These are phyloP conservation scores for Alternaria burnsii DNA, from an alignment of 2,329 filamentous ascomycete genomes.

Conservation along the genomic window DNA sequence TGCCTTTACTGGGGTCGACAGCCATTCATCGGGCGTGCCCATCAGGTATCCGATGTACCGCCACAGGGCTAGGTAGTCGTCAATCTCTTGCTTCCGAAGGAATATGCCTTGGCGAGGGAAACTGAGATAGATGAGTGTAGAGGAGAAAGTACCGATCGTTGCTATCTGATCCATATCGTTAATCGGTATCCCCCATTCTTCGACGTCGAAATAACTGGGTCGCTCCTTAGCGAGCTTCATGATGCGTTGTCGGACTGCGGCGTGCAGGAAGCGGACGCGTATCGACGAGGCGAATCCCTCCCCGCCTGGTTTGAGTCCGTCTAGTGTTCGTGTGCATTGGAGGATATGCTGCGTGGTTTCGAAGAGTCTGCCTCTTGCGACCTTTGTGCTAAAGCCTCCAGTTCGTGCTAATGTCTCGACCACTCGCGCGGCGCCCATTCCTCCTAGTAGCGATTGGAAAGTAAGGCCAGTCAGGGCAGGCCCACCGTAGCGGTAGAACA, in stretches of 20 bases:
- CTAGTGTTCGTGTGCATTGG: slow-evolving; percentile 71
- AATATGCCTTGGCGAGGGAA: slow-evolving; percentile 78
- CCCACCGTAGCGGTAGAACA: slow-evolving; percentile 79
- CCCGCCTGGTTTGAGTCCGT: slow-evolving; percentile 73
- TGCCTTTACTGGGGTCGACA: slow-evolving; percentile 65
- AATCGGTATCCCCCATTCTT: slow-evolving; percentile 70
- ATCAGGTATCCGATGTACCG: slow-evolving; percentile 76
- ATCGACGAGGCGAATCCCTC: slow-evolving; percentile 71
- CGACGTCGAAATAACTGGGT: slow-evolving; percentile 69
- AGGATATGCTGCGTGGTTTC: slow-evolving; percentile 81
- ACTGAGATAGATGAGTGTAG: slow-evolving; percentile 71
- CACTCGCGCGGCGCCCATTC: slow-evolving; percentile 75
- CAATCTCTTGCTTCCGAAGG: slow-evolving; percentile 67
- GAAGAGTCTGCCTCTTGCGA: slow-evolving; percentile 70
- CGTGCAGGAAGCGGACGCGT: slow-evolving; percentile 74
- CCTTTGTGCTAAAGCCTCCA: slow-evolving; percentile 74
- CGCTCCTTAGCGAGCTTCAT: slow-evolving; percentile 64
- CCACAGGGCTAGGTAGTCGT: slow-evolving; percentile 79
- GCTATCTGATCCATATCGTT: slow-evolving; percentile 79
- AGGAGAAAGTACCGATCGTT: slow-evolving; percentile 75
- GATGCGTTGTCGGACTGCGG: slow-evolving; percentile 72
- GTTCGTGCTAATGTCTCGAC: slow-evolving; percentile 78
- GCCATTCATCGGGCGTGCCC: slow-evolving; percentile 70
- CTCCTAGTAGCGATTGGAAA: slow-evolving; percentile 72
- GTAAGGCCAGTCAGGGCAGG: slow-evolving; percentile 70